A percentile compares a stretch with the other conserved stretches of the same genome.
phyloP scores from a whole-genome alignment of 2,329 filamentous ascomycete genomes.

The Pseudogymnoascus sp. region DNA sequence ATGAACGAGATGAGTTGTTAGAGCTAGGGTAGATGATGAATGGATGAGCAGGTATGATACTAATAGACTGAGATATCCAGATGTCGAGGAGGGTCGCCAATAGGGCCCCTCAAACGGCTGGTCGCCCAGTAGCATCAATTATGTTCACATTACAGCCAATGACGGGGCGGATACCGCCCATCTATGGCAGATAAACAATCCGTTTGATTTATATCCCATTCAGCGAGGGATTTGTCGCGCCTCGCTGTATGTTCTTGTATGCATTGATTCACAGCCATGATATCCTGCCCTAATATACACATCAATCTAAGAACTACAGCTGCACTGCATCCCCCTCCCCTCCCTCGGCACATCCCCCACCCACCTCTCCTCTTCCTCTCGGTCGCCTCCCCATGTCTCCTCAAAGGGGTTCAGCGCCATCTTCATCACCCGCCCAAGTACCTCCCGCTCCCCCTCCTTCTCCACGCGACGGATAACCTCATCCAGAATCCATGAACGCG shows the following conservation, averaged over 20 bases:
- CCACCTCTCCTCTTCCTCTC: constrained; percentile 71
- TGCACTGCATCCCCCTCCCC: constrained; percentile 82
- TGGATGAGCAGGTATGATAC: too few species aligned
- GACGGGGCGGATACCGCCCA: neutral
- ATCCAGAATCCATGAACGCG: constrained; percentile 84
- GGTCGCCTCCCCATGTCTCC: constrained; percentile 64
- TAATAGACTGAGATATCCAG: too few species aligned
- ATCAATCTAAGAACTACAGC: constrained; percentile 68
- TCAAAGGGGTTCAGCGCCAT: constrained; percentile 79
- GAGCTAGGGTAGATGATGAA: too few species aligned
- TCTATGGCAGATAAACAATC: neutral
- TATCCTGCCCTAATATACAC: neutral
- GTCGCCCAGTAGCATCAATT: too few species aligned
- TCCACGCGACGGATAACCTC: constrained; percentile 87
- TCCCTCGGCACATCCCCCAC: constrained; percentile 74
- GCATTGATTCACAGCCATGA: neutral
- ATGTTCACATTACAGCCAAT: too few species aligned
- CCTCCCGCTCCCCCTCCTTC: constrained; percentile 69
- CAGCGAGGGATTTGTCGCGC: neutral
- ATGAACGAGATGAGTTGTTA: too few species aligned
- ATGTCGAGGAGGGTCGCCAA: too few species aligned
- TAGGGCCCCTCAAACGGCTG: too few species aligned
- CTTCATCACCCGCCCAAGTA: constrained; percentile 69
- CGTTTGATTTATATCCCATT: neutral
- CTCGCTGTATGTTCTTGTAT: neutral